Evolutionary conservation across 2,329 filamentous ascomycete species (phyloP), one percentile per base, ranked within the genome.

Genomic region (Paramyrothecium sp.): DNA sequence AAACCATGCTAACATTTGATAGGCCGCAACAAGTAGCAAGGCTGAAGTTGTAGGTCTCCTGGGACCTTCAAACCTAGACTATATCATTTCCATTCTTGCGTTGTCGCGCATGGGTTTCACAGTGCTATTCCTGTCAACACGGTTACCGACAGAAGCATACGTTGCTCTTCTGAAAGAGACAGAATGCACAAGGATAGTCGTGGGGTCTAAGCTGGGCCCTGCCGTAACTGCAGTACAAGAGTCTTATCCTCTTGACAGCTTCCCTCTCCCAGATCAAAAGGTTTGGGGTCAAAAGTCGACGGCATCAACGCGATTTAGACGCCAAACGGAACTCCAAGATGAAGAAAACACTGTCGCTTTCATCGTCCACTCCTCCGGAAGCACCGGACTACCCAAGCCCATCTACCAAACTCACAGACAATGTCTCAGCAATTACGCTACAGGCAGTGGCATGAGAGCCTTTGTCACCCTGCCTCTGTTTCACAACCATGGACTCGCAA

Each of bases 321-420:
- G 63, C 20, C 23, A 51, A 11, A 59, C 56, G 7, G 57, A 65
- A 21, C 48, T 56, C 3, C 33, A 34, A 2, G 48, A 57, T 22
- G 59, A 64, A 64, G 69, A 57, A 65, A 65, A 3, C 58, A 58
- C 33, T 47, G 66, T 54, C 62, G 67, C 62, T 10, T 70, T 64
- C 41, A 71, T 73, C 54, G 67, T 75, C 5, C 73, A 75, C 53
- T 75, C 73, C 13, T 64, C 64, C 23, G 85, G 86, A 8, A 85
- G 81, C 0, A 87, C 86, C 0, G 85, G 85, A 0, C 73, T 88
- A 0, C 86, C 86, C 0, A 88, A 88, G 59, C 84, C 85, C 0
- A 87, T 89, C 50, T 84, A 78, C 57, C 80, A 85, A 52, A 83
- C 79, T 1, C 82, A 89, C 54, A 66, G 69, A 11, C 75, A 78